These are phyloP conservation scores for Tremella fuciformis DNA, from an alignment of 768 basidiomycete genomes.

Conservation along the genomic window DNA sequence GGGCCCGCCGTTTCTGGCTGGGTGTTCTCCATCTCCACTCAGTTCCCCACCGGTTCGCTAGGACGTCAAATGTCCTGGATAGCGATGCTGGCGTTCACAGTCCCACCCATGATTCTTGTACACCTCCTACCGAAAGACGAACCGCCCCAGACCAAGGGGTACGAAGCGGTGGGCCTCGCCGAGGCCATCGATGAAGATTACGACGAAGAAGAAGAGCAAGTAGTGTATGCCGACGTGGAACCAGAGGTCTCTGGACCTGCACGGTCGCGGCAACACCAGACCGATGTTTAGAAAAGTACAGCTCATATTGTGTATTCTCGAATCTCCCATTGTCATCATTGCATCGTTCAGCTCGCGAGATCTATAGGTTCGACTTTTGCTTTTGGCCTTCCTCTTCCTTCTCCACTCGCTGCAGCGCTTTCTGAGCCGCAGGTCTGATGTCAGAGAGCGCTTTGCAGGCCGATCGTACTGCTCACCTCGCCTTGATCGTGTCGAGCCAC, in stretches of 20 bases:
- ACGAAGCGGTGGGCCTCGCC: neutral
- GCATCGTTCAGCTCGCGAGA: too few species aligned
- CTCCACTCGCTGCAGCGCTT: slow-evolving; percentile 35
- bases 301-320: too few species aligned
- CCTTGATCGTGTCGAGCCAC: slow-evolving; percentile 40
- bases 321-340: too few species aligned
- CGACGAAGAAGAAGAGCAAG: neutral
- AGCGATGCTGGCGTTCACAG: slow-evolving; percentile 16
- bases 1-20: slow-evolving; percentile 37
- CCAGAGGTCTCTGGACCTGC: too few species aligned
- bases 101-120: slow-evolving; percentile 21
- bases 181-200: neutral
- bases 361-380: slow-evolving; percentile 13
- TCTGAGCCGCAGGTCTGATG: slow-evolving; percentile 36
- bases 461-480: slow-evolving; percentile 23
- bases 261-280: too few species aligned
- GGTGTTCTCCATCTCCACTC: slow-evolving; percentile 31
- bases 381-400: slow-evolving; percentile 44
- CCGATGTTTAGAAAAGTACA: too few species aligned
- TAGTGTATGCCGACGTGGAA: too few species aligned
- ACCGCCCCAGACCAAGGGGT: neutral
- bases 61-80: slow-evolving; percentile 38
- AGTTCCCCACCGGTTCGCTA: slow-evolving; percentile 20
- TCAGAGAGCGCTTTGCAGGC: neutral
- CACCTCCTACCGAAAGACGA: slow-evolving; percentile 11